phyloP scores from a whole-genome alignment of 1,139 yeast genomes.

The Taphrina betulina region DNA sequence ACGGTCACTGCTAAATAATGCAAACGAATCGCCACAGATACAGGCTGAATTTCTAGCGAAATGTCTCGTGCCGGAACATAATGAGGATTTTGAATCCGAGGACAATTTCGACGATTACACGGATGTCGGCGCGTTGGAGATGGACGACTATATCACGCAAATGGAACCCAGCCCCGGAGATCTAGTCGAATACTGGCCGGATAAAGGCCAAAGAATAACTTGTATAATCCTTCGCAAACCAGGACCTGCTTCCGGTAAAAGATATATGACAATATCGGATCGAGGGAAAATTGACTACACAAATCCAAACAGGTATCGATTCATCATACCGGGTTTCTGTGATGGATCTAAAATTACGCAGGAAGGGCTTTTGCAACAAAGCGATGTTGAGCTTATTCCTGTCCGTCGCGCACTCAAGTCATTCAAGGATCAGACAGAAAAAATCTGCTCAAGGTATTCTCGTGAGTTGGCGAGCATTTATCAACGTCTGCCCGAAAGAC shows the following conservation, averaged over 20 bases:
- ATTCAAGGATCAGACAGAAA: constrained; percentile 2
- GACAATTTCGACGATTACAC: constrained; percentile 2
- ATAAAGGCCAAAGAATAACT: constrained; percentile 5
- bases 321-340: constrained; percentile 14
- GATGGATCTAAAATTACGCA: neutral
- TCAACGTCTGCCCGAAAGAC: constrained; percentile 4
- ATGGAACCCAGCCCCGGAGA: constrained; percentile 15
- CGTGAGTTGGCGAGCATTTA: constrained; percentile 4
- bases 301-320: constrained; percentile 21
- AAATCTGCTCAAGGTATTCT: constrained; percentile 1
- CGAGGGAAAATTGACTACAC: constrained; percentile 25
- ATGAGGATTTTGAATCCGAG: neutral
- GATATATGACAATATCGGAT: constrained; percentile 9
- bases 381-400: constrained; percentile 4
- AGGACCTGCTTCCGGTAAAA: neutral
- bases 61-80: neutral
- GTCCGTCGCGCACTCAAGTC: constrained; percentile 8
- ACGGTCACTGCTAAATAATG: neutral
- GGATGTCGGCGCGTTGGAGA: neutral
- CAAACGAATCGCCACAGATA: constrained; percentile 3
- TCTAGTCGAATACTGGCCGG: constrained; percentile 31
- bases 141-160: neutral
- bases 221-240: constrained; percentile 11
- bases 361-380: neutral
- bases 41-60: neutral